Conservation (phyloP, 2,329 filamentous ascomycete species). For the Clonostachys sp. region DNA sequence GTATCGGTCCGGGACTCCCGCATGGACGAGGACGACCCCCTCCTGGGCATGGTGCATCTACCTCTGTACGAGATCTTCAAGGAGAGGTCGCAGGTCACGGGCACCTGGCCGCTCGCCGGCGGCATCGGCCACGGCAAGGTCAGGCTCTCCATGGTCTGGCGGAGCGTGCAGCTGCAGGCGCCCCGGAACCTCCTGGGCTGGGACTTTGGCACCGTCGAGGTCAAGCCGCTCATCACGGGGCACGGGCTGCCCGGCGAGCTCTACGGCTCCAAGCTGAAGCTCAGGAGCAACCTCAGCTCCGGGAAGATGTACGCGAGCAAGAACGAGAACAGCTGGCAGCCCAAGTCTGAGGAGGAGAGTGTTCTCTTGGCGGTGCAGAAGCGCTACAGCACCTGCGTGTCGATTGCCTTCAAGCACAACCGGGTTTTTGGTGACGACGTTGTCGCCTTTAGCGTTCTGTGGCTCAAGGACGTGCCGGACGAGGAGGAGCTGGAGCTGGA, state of each 20-base stretch:
- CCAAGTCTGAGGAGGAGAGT: constrained; percentile 35
- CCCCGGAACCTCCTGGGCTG: constrained; percentile 59
- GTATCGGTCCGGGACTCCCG: constrained; percentile 63
- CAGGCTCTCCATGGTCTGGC: constrained; percentile 68
- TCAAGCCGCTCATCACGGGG: constrained; percentile 43
- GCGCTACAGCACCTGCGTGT: constrained; percentile 50
- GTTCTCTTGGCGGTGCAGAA: constrained; percentile 50
- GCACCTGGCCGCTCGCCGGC: constrained; percentile 62
- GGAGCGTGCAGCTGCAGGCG: constrained; percentile 60
- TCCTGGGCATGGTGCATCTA: constrained; percentile 68
- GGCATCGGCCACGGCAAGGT: constrained; percentile 69
- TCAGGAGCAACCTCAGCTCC: constrained; percentile 51
- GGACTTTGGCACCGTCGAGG: constrained; percentile 67
- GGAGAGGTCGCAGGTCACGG: constrained; percentile 59
- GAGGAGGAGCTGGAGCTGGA: constrained; percentile 57
- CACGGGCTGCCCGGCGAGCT: constrained; percentile 42
- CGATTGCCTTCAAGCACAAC: constrained; percentile 46
- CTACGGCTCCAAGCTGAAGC: constrained; percentile 47
- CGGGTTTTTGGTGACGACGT: constrained; percentile 45
- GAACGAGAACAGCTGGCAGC: constrained; percentile 44
- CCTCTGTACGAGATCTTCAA: constrained; percentile 58
- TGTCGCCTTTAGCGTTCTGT: constrained; percentile 58
- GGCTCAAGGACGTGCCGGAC: constrained; percentile 66
- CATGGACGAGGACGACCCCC: constrained; percentile 63
- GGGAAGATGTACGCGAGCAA: constrained; percentile 50